Percentiles rank a stretch among this genome's conserved stretches.
phyloP scores from a whole-genome alignment of 2,329 filamentous ascomycete species.

The Cladophialophora yegresii region DNA sequence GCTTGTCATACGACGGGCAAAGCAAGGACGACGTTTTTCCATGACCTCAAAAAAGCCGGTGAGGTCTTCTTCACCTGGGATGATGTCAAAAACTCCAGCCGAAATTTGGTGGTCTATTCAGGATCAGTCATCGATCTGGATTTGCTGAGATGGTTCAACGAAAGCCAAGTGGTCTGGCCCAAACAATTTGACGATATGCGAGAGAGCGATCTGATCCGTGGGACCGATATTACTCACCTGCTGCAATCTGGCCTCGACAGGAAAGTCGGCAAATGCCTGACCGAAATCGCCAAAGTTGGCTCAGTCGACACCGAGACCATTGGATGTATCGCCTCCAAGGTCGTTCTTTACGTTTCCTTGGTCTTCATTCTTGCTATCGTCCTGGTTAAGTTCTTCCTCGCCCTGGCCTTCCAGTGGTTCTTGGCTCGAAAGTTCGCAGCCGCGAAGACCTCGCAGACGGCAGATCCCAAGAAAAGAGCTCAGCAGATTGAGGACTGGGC shows the following conservation, averaged over 20 bases:
- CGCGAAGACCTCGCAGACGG: slow-evolving; percentile 77
- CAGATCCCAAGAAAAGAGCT: slow-evolving; percentile 79
- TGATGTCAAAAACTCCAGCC: slow-evolving; percentile 82
- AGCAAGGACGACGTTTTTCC: slow-evolving; percentile 70
- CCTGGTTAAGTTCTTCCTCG: slow-evolving; percentile 79
- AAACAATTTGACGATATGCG: slow-evolving; percentile 77
- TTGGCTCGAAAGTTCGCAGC: slow-evolving; percentile 83
- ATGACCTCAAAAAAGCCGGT: slow-evolving; percentile 68
- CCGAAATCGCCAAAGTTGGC: slow-evolving; percentile 93
- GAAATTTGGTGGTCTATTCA: slow-evolving; percentile 92
- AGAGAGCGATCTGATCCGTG: slow-evolving; percentile 69
- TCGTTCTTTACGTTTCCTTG: slow-evolving; percentile 91
- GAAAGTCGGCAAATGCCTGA: slow-evolving; percentile 79
- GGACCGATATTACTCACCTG: slow-evolving; percentile 83
- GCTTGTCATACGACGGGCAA: slow-evolving; percentile 76
- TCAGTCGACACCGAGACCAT: slow-evolving; percentile 94
- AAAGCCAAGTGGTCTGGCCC: slow-evolving; percentile 73
- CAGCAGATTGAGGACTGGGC: slow-evolving; percentile 97
- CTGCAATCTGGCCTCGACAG: slow-evolving; percentile 81
- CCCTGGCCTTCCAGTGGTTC: slow-evolving; percentile 95
- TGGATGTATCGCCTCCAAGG: slow-evolving; percentile 94
- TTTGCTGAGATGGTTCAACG: slow-evolving; percentile 87
- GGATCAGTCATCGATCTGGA: slow-evolving; percentile 90
- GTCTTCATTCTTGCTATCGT: slow-evolving; percentile 92
- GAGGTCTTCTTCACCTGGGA: slow-evolving; percentile 97